Evolutionary conservation across 441 rosid genomes (phyloP).

Genomic region (Pelargonium myrrhifolium): DNA sequence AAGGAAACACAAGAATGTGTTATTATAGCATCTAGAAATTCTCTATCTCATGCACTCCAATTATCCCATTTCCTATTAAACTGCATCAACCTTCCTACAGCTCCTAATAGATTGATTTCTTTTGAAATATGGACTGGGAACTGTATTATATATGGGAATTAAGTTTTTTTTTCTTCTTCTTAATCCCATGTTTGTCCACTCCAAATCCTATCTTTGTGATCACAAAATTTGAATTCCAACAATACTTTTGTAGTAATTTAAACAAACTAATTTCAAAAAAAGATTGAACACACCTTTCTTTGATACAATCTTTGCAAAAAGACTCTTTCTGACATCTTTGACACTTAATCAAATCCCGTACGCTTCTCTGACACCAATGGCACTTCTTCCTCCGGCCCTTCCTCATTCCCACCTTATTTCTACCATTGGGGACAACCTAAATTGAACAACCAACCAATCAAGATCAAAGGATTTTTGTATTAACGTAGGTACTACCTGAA

Average conservation of each 20-base stretch:
- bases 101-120: no score
- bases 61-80: neutral
- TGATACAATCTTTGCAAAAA: slow-evolving; percentile 73
- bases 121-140: neutral
- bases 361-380: slow-evolving; percentile 75
- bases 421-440: slow-evolving; percentile 61
- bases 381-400: slow-evolving; percentile 65
- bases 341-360: slow-evolving; percentile 53
- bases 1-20: neutral
- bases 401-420: slow-evolving; percentile 41
- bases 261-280: slow-evolving; percentile 8
- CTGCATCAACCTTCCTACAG: neutral
- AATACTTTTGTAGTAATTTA: slow-evolving; percentile 3
- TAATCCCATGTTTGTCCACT: neutral
- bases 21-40: neutral
- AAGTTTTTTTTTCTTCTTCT: neutral
- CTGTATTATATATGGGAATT: neutral
- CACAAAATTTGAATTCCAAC: neutral
- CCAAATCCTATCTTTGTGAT: neutral
- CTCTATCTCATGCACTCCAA: neutral
- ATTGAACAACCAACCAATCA: no score
- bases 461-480: no score
- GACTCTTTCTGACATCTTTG: slow-evolving; percentile 56
- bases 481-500: no score
- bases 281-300: slow-evolving; percentile 44